Conservation (phyloP, 257 asterid species). For the Salvia hispanica region DNA sequence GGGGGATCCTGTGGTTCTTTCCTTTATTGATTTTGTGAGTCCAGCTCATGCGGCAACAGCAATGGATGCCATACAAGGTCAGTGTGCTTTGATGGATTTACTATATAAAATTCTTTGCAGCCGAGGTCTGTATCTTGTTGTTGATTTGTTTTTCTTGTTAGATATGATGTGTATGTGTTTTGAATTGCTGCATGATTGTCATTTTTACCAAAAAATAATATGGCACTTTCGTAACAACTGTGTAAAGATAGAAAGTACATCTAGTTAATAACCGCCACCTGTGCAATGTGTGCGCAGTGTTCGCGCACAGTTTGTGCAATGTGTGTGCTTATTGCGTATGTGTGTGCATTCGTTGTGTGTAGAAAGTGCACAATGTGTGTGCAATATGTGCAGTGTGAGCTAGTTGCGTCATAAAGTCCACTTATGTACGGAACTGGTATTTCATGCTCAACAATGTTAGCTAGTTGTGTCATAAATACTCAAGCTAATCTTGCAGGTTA, state of each 20-base stretch:
- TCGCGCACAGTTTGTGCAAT: no score
- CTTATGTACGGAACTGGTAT: neutral
- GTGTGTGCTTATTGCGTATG: no score
- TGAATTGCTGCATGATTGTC: neutral
- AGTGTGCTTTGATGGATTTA: constrained; percentile 25
- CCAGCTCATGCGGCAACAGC: constrained; percentile 77
- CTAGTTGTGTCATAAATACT: constrained; percentile 28
- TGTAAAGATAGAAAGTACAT: neutral
- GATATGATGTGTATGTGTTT: neutral
- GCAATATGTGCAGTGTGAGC: no score
- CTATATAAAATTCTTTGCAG: neutral
- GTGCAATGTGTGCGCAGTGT: neutral
- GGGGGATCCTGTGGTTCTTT: constrained; percentile 65
- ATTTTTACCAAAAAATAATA: neutral
- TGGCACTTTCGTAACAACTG: neutral
- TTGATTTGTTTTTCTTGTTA: neutral
- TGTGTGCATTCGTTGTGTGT: no score
- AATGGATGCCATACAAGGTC: constrained; percentile 75
- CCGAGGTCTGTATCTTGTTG: neutral
- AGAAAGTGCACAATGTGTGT: no score
- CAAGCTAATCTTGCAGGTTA: constrained; percentile 63
- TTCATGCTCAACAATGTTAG: constrained; percentile 5
- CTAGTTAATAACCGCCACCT: neutral
- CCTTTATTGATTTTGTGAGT: constrained; percentile 77
- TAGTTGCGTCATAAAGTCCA: no score